Percentiles rank a stretch among this genome's conserved stretches.
Evolutionary conservation across 2,329 filamentous ascomycete species (phyloP).

Genomic region (Trichophyton simii): DNA sequence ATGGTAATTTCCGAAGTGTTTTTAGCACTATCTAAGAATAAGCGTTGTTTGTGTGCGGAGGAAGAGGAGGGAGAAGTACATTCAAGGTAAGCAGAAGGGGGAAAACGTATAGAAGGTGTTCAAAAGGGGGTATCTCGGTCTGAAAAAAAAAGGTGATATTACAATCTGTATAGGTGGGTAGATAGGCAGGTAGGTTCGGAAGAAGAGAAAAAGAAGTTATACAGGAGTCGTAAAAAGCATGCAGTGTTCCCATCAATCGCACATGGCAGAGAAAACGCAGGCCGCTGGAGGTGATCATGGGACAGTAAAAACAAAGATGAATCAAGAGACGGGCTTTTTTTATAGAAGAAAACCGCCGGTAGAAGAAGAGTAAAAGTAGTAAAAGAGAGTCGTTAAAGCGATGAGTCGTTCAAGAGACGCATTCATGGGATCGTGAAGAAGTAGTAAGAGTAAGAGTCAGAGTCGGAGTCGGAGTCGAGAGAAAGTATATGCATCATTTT

Average conservation of each 20-base stretch:
- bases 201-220: not conserved
- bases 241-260: not conserved
- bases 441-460: not conserved
- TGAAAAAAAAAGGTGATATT: not conserved
- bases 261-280: not conserved
- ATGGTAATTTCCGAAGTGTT: not conserved
- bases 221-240: not conserved
- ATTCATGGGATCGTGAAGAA: not conserved
- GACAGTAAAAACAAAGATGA: not conserved
- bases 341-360: not conserved
- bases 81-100: not conserved
- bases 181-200: not conserved
- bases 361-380: not conserved
- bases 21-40: not conserved
- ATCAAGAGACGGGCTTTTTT: not conserved
- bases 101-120: too few relatives aligned
- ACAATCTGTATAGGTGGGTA: not conserved
- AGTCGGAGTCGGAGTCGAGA: not conserved
- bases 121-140: constrained; percentile 3
- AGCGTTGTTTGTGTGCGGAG: not conserved
- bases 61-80: not conserved
- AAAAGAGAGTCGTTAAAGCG: not conserved
- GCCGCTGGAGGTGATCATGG: not conserved
- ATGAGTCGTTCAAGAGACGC: not conserved
- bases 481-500: not conserved